These are phyloP conservation scores for Pseudodiploospora longispora DNA, from an alignment of 2,329 filamentous ascomycete genomes.

Conservation along the genomic window DNA sequence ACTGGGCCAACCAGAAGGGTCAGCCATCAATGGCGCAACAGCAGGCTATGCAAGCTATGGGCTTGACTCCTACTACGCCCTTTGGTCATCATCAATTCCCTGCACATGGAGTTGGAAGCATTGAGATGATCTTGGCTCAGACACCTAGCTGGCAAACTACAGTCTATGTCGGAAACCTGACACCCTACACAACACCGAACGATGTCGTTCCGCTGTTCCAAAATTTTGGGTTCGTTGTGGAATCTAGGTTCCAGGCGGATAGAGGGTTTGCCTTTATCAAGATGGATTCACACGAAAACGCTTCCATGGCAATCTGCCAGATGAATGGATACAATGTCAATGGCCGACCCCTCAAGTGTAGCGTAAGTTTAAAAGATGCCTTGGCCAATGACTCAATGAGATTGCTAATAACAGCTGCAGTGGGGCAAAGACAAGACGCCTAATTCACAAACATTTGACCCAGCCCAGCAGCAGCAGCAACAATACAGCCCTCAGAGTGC, in stretches of 20 bases:
- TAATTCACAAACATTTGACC: conserved; percentile 64
- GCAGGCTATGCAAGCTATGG: conserved; percentile 94
- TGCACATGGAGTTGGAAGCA: conserved; percentile 91
- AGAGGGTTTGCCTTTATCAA: conserved; percentile 98
- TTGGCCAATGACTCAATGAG: neutral
- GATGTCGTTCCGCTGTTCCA: conserved; percentile 97
- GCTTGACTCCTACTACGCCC: conserved; percentile 93
- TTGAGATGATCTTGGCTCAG: conserved; percentile 92
- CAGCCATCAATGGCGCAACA: conserved; percentile 98
- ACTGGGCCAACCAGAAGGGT: conserved; percentile 99
- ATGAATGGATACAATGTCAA: conserved; percentile 98
- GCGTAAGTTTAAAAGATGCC: conserved; percentile 55
- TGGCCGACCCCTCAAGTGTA: conserved; percentile 93
- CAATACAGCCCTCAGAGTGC: conserved; percentile 65
- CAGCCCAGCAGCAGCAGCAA: conserved; percentile 56
- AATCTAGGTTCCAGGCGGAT: conserved; percentile 96
- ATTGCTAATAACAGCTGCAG: conserved; percentile 38
- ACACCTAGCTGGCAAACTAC: conserved; percentile 98
- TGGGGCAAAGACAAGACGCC: conserved; percentile 99
- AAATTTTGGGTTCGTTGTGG: conserved; percentile 95
- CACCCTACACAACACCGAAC: conserved; percentile 93
- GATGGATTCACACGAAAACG: conserved; percentile 98
- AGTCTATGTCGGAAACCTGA: conserved; percentile 95
- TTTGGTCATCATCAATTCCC: conserved; percentile 98
- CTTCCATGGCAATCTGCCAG: conserved; percentile 96